Conservation (phyloP, 805 yeast species). For the Priceomyces castillae region DNA sequence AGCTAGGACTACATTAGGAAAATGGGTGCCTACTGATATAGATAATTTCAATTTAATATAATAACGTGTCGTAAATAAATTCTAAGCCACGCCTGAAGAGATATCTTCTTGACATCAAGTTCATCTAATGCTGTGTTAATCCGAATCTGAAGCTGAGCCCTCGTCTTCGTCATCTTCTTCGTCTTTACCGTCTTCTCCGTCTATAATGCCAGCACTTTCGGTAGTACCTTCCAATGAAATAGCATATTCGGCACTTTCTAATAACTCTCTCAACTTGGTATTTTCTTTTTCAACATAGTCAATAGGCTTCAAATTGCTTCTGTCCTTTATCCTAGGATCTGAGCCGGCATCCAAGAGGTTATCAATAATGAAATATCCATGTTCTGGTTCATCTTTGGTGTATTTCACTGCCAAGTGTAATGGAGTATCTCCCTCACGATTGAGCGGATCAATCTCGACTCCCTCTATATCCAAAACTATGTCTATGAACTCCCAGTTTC, state of each 20-base stretch:
- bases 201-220: conserved; percentile 34
- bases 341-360: conserved; percentile 89
- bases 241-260: conserved; percentile 86
- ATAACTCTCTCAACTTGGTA: conserved; percentile 54
- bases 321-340: conserved; percentile 54
- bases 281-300: conserved; percentile 60
- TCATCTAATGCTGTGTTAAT: conserved; percentile 7
- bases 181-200: conserved; percentile 23
- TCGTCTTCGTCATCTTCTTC: conserved; percentile 31
- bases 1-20: conserved; percentile 32
- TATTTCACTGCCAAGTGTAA: conserved; percentile 82
- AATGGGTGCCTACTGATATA: conserved; percentile 45
- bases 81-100: not conserved
- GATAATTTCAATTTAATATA: conserved; percentile 39
- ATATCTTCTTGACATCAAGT: not conserved
- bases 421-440: conserved; percentile 83
- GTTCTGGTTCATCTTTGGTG: conserved; percentile 77
- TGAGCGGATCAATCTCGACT: conserved; percentile 81
- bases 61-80: not conserved
- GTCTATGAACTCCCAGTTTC: conserved; percentile 85
- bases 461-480: conserved; percentile 80
- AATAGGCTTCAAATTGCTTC: conserved; percentile 66
- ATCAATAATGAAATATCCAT: conserved; percentile 74
- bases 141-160: conserved; percentile 34
- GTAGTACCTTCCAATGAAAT: conserved; percentile 35